phyloP scores from a whole-genome alignment of 257 asterid species.

The Solanum infundibuliforme region DNA sequence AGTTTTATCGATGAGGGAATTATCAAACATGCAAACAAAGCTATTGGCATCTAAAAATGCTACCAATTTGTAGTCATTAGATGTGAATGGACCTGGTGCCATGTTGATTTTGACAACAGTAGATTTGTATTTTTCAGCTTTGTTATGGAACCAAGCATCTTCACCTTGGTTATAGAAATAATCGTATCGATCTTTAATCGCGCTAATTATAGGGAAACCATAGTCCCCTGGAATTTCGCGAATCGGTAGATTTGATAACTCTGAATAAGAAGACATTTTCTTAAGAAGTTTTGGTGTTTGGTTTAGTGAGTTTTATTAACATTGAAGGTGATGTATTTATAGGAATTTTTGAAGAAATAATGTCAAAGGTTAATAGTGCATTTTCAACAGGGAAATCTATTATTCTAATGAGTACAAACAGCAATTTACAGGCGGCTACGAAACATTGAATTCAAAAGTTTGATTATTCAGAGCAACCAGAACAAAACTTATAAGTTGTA shows the following conservation, averaged over 20 bases:
- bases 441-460: neutral
- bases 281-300: neutral
- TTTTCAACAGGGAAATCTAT: neutral
- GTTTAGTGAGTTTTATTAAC: neutral
- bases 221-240: constrained; percentile 41
- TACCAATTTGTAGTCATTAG: constrained; percentile 23
- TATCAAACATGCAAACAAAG: constrained; percentile 60
- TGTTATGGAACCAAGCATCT: constrained; percentile 33
- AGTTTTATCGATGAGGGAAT: constrained; percentile 48
- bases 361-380: neutral
- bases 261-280: constrained; percentile 8
- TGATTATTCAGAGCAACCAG: neutral
- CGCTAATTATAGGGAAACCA: constrained; percentile 38
- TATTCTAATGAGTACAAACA: neutral
- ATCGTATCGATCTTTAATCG: constrained; percentile 35
- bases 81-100: constrained; percentile 55
- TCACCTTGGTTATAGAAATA: constrained; percentile 36
- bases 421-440: neutral
- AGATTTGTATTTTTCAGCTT: constrained; percentile 34
- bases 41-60: constrained; percentile 60
- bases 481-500: neutral
- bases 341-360: neutral
- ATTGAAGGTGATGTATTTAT: neutral
- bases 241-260: constrained; percentile 18
- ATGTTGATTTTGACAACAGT: constrained; percentile 34